phyloP scores from a whole-genome alignment of 257 asterid genomes.

The Solanum pimpinellifolium region DNA sequence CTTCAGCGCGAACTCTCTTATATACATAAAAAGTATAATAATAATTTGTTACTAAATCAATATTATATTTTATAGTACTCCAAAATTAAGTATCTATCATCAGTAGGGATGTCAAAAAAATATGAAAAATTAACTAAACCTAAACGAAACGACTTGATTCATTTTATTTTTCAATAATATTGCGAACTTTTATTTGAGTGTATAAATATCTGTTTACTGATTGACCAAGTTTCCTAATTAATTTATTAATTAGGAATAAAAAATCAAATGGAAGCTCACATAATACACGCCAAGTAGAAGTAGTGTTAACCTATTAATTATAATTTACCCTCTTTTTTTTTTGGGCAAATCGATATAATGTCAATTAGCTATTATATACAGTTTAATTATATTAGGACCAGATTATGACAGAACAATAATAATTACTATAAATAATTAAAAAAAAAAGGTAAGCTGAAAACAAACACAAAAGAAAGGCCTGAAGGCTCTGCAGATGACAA shows the following conservation, averaged over 20 bases:
- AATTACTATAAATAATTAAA: not conserved
- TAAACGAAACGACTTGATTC: too few species aligned
- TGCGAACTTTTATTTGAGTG: too few species aligned
- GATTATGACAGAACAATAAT: not conserved
- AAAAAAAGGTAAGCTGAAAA: not conserved
- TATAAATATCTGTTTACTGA: too few species aligned
- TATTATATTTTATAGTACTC: not conserved
- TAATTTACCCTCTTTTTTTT: not conserved
- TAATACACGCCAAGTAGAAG: not conserved
- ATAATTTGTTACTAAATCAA: too few species aligned
- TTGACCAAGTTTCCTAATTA: not conserved
- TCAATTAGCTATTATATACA: not conserved
- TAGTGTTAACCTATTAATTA: not conserved
- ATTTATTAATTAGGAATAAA: not conserved
- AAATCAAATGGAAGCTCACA: not conserved
- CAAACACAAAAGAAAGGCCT: not conserved
- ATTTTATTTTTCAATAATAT: too few species aligned
- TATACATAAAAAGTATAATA: too few species aligned
- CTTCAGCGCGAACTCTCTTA: too few species aligned
- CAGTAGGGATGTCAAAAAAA: too few species aligned
- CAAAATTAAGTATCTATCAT: not conserved
- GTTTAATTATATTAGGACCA: not conserved
- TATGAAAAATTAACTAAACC: too few species aligned
- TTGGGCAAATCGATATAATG: not conserved
- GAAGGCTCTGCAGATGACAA: not conserved